Evolutionary conservation across 2,329 filamentous ascomycete species (phyloP).

Genomic region (Stenocarpella maydis): DNA sequence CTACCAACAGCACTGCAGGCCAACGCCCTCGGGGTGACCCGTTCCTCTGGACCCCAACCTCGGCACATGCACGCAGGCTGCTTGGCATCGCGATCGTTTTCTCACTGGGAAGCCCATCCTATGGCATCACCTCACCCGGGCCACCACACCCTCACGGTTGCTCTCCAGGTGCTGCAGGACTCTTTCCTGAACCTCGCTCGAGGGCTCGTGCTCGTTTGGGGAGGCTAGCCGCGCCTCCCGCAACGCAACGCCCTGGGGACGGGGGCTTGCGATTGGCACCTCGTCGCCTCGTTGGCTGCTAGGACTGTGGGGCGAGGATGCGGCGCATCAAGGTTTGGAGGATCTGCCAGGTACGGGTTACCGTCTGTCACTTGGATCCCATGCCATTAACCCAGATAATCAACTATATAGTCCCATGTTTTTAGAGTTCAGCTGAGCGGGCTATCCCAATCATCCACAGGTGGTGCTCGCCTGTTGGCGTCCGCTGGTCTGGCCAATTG

Average conservation of each 20-base stretch:
- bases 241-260: background rate
- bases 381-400: slow-evolving; percentile 16
- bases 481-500: background rate
- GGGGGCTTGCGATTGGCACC: slow-evolving; percentile 15
- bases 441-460: background rate
- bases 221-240: slow-evolving; percentile 12
- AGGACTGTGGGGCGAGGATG: slow-evolving; percentile 1
- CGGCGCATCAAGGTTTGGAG: slow-evolving; percentile 25
- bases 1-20: slow-evolving; percentile 22
- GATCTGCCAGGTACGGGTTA: slow-evolving; percentile 20
- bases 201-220: slow-evolving; percentile 6
- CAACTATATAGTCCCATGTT: slow-evolving; percentile 17
- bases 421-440: slow-evolving; percentile 19
- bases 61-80: slow-evolving; percentile 11
- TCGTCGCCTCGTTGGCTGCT: slow-evolving; percentile 21
- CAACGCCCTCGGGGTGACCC: slow-evolving; percentile 21
- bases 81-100: slow-evolving; percentile 24
- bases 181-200: background rate
- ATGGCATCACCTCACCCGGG: background rate
- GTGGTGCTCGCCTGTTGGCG: background rate
- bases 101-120: slow-evolving; percentile 11
- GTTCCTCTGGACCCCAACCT: slow-evolving; percentile 26
- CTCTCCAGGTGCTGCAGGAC: slow-evolving; percentile 12
- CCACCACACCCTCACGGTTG: slow-evolving; percentile 7
- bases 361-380: slow-evolving; percentile 15